phyloP scores from a whole-genome alignment of 2,329 filamentous ascomycete genomes.

The Ophiosphaerella korrae region DNA sequence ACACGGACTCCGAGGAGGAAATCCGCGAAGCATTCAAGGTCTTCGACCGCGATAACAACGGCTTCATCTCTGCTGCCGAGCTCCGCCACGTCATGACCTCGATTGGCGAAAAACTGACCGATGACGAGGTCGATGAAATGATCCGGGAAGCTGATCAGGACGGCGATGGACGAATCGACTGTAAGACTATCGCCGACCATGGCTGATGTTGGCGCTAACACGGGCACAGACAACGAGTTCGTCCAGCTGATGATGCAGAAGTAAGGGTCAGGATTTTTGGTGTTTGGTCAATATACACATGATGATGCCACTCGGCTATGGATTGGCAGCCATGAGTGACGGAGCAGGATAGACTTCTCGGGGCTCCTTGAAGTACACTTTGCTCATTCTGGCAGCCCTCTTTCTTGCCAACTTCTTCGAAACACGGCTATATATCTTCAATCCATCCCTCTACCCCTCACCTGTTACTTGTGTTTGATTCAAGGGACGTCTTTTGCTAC shows the following conservation, averaged over 20 bases:
- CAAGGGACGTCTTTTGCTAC: not conserved
- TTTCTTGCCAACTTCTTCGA: slow-evolving; percentile 23
- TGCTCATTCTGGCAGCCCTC: slow-evolving; percentile 23
- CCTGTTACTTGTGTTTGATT: not conserved
- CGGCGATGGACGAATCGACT: slow-evolving; percentile 68
- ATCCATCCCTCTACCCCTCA: slow-evolving; percentile 24
- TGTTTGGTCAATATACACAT: slow-evolving; percentile 38
- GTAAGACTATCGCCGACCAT: slow-evolving; percentile 45
- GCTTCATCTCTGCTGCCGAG: slow-evolving; percentile 67
- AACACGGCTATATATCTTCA: slow-evolving; percentile 43
- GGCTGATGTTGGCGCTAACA: slow-evolving; percentile 6
- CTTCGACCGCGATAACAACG: slow-evolving; percentile 69
- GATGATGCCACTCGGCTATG: slow-evolving; percentile 34
- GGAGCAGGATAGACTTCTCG: slow-evolving; percentile 29
- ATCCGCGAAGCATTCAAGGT: slow-evolving; percentile 69
- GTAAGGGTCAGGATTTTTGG: slow-evolving; percentile 39
- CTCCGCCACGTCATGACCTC: slow-evolving; percentile 67
- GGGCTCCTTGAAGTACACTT: slow-evolving; percentile 13
- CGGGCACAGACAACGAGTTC: slow-evolving; percentile 58
- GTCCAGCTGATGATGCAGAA: slow-evolving; percentile 64
- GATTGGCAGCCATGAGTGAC: slow-evolving; percentile 36
- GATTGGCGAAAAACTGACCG: slow-evolving; percentile 67
- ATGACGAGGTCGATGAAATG: slow-evolving; percentile 69
- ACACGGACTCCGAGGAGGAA: slow-evolving; percentile 67
- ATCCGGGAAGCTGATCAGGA: slow-evolving; percentile 69